Evolutionary conservation across 441 rosid genomes (phyloP).

Genomic region (Gossypium laxum): DNA sequence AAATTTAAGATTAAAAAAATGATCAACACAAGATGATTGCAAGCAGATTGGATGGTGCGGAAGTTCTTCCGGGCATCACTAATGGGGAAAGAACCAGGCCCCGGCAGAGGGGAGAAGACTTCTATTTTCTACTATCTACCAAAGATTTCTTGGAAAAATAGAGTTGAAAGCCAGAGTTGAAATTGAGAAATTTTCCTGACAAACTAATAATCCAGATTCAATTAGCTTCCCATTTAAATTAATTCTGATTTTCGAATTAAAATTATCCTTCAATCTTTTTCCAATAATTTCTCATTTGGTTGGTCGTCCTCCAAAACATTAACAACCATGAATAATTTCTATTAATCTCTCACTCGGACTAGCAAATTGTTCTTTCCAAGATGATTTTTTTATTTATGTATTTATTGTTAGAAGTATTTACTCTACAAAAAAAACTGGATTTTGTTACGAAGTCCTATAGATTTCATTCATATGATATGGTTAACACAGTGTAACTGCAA

Average conservation of each 20-base stretch:
- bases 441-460: neutral
- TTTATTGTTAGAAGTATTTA: neutral
- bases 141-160: neutral
- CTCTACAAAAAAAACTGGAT: neutral
- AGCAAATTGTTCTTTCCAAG: neutral
- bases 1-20: neutral
- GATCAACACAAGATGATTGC: neutral
- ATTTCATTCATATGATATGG: neutral
- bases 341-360: neutral
- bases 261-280: neutral
- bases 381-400: neutral
- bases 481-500: conserved; percentile 35
- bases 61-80: neutral
- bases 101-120: neutral
- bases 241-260: neutral
- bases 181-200: neutral
- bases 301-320: neutral
- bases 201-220: neutral
- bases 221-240: neutral
- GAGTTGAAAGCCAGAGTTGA: neutral
- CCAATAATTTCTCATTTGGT: neutral
- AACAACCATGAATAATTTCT: neutral
- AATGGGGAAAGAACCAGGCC: neutral
- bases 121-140: neutral
- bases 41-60: neutral